Evolutionary conservation across 345 rosid genomes (phyloP).

Genomic region (Eucalyptus erythrocorys): DNA sequence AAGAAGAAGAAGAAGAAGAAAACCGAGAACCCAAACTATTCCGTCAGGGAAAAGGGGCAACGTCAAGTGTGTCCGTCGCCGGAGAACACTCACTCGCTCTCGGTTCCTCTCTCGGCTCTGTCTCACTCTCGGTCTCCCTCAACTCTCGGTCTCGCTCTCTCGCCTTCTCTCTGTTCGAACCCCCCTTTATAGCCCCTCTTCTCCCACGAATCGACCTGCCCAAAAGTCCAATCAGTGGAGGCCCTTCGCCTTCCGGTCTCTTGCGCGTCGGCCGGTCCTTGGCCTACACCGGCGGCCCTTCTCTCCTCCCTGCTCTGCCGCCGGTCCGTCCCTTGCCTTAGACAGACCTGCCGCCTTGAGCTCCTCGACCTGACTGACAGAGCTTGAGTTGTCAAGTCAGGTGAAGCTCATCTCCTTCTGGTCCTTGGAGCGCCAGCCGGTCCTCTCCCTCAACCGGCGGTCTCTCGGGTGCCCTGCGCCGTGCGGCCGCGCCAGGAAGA

Average conservation of each 20-base stretch:
- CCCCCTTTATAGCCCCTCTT: background rate
- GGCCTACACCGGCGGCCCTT: background rate
- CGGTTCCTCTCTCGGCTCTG: background rate
- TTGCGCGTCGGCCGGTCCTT: background rate
- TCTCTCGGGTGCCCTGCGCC: background rate
- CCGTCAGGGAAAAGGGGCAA: no score
- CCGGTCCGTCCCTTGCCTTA: background rate
- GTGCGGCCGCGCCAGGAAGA: background rate
- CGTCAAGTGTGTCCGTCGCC: no score
- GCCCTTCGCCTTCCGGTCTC: background rate
- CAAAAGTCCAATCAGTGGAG: background rate
- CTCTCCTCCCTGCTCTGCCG: background rate
- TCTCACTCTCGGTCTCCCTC: no score
- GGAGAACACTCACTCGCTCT: background rate
- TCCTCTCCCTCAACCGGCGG: background rate
- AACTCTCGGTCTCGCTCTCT: no score
- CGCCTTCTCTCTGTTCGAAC: background rate
- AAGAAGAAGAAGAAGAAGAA: no score
- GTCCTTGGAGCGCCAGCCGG: background rate
- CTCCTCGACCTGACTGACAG: background rate
- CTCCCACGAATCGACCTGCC: background rate
- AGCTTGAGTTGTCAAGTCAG: background rate
- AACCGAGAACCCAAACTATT: no score
- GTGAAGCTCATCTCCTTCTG: background rate
- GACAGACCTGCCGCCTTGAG: background rate